Base-by-base conservation (phyloP, 108 stramenopile genomes). In the Seminavis robusta region DNA sequence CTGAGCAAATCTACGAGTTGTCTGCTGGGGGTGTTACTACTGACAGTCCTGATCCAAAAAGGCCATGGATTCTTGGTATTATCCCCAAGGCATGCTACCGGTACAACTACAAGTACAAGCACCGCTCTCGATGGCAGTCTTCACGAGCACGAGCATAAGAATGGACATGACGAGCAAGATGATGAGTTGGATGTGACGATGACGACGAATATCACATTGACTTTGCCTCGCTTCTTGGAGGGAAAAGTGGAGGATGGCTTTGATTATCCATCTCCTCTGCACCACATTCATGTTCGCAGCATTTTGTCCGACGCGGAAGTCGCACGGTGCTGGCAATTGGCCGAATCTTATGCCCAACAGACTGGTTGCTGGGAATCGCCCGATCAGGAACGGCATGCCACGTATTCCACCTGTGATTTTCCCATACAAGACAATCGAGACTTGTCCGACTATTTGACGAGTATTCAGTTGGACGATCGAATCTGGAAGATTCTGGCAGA, bases 351-450 rank as follows among this genome's bases (percentile, higher is more conserved):
- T 43, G 88, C 83, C 0, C 30, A 32, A 27, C 44, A 48, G 15
- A 83, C 76, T 26, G 63, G 69, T 21, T 55, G 76, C n/a, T 84
- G 87, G 87, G 63, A 80, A 38, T 36, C 40, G 45, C 78, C 67
- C 45, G 76, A 84, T 49, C 60, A 53, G 16, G 54, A 69, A 27
- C 74, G 86, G 17, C 86, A 88, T 60, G 65, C 44, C n/a, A 60
- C 57, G 31, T 88, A 84, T 56, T 52, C 72, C 10, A 88, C 86
- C 29, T 79, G 79, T 25, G 86, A 88, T 69, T 88, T 88, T 52
- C 63, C 78, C 10, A 49, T 88, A 5, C 83, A 88, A 34, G 86
- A 88, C 25, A 80, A 72, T 44, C 52, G 46, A 5, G 47, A 53
- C 41, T 54, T 84, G 30, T 32, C 53, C 19, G 5, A 42, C 19